phyloP scores from a whole-genome alignment of 2,329 filamentous ascomycete genomes.

The Sarocladium oryzae region DNA sequence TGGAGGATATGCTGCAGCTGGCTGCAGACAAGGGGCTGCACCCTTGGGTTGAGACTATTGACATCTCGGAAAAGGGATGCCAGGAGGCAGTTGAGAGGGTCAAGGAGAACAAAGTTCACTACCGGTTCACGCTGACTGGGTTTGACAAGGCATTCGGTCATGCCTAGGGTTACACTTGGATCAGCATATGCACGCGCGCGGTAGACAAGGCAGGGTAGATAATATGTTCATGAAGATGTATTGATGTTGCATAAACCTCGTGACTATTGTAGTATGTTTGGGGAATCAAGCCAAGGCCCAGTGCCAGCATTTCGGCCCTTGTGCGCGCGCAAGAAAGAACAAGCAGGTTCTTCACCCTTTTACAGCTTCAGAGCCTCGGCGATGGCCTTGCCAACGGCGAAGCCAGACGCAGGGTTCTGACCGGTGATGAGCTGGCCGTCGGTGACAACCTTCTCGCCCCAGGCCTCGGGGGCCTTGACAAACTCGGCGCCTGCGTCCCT shows the following conservation, averaged over 20 bases:
- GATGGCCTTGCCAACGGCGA: conserved; percentile 45
- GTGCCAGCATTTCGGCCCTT: not conserved
- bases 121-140: conserved; percentile 63
- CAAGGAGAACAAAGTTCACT: conserved; percentile 64
- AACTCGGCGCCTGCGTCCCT: conserved; percentile 47
- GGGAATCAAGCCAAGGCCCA: no score
- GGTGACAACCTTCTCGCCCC: conserved; percentile 42
- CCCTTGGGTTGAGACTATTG: conserved; percentile 55
- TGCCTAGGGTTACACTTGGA: not conserved
- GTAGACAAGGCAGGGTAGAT: not conserved
- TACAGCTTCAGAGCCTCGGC: conserved; percentile 34
- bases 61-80: conserved; percentile 60
- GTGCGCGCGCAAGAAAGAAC: no score
- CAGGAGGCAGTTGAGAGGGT: conserved; percentile 64
- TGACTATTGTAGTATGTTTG: no score
- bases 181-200: not conserved
- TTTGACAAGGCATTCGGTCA: conserved; percentile 57
- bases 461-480: conserved; percentile 46
- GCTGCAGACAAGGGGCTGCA: conserved; percentile 48
- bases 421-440: conserved; percentile 49
- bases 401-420: conserved; percentile 50
- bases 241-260: not conserved
- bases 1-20: conserved; percentile 50
- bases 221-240: not conserved
- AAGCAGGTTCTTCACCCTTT: no score